Percentiles rank a stretch among this genome's conserved stretches.
These are phyloP conservation scores for Byssochlamys sp. DNA, from an alignment of 2,329 filamentous ascomycete genomes.

Conservation along the genomic window DNA sequence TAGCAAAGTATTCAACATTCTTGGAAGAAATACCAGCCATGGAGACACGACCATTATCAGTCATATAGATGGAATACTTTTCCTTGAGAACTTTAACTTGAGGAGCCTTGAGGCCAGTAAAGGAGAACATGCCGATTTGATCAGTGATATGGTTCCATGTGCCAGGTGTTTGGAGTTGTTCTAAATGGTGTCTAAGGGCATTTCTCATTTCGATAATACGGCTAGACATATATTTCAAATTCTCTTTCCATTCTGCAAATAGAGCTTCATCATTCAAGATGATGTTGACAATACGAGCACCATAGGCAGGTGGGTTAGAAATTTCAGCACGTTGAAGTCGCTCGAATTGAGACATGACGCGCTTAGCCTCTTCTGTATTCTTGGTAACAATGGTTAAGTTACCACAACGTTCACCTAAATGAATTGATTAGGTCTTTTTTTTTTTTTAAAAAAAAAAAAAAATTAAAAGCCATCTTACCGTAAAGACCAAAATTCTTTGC, in stretches of 20 bases:
- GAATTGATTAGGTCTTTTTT: too few relatives aligned
- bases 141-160: constrained; percentile 49
- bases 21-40: constrained; percentile 75
- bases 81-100: constrained; percentile 36
- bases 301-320: constrained; percentile 86
- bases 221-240: constrained; percentile 80
- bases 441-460: too few relatives aligned
- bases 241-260: constrained; percentile 78
- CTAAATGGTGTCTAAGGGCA: constrained; percentile 63
- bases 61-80: constrained; percentile 39
- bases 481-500: constrained; percentile 43
- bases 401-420: constrained; percentile 14
- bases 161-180: constrained; percentile 70
- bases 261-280: constrained; percentile 68
- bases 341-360: constrained; percentile 12
- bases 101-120: constrained; percentile 42
- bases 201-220: constrained; percentile 85
- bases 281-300: constrained; percentile 70
- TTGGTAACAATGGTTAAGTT: constrained; percentile 8
- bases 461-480: too few relatives aligned
- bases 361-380: constrained; percentile 5
- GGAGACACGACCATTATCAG: constrained; percentile 84
- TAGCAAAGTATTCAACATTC: not conserved
- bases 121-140: constrained; percentile 98
- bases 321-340: constrained; percentile 73